Percentiles rank a stretch among this genome's conserved stretches.
Evolutionary conservation across 768 basidiomycete species (phyloP).

Genomic region (Kwoniella heveanensis): DNA sequence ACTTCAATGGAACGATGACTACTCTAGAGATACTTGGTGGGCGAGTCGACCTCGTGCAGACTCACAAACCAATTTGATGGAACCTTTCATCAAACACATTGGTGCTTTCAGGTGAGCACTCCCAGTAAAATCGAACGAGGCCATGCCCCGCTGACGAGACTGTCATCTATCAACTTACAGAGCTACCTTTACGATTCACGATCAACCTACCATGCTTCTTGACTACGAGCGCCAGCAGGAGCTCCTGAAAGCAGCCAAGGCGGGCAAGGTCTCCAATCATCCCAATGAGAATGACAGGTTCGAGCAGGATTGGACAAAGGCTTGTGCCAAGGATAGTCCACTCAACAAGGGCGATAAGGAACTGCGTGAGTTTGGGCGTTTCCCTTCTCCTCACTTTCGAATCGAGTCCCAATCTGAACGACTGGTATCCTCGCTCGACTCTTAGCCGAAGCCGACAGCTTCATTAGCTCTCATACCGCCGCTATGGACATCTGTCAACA

Average conservation of each 20-base stretch:
- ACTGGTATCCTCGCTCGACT: background rate
- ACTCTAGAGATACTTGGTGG: conserved; percentile 56
- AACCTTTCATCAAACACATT: conserved; percentile 52
- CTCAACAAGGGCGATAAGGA: conserved; percentile 43
- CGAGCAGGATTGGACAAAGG: conserved; percentile 48
- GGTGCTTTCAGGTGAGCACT: conserved; percentile 52
- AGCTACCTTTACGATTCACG: conserved; percentile 57
- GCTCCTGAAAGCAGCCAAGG: conserved; percentile 46
- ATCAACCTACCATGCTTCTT: conserved; percentile 55
- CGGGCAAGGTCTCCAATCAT: conserved; percentile 47
- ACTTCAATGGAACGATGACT: conserved; percentile 57
- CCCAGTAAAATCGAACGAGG: too few relatives aligned
- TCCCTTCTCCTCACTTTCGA: background rate
- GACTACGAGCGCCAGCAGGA: conserved; percentile 51
- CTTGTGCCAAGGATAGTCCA: conserved; percentile 54
- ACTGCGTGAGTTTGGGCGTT: conserved; percentile 47
- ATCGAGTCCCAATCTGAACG: too few relatives aligned
- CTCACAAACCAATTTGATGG: conserved; percentile 57
- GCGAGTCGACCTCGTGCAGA: conserved; percentile 55
- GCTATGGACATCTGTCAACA: conserved; percentile 57
- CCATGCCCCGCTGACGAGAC: too few relatives aligned
- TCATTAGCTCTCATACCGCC: conserved; percentile 48
- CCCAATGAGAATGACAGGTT: conserved; percentile 50
- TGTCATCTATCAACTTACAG: conserved; percentile 9
- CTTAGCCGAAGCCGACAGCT: conserved; percentile 50